Evolutionary conservation across 345 rosid genomes (phyloP).

Genomic region (Pistacia atlantica): DNA sequence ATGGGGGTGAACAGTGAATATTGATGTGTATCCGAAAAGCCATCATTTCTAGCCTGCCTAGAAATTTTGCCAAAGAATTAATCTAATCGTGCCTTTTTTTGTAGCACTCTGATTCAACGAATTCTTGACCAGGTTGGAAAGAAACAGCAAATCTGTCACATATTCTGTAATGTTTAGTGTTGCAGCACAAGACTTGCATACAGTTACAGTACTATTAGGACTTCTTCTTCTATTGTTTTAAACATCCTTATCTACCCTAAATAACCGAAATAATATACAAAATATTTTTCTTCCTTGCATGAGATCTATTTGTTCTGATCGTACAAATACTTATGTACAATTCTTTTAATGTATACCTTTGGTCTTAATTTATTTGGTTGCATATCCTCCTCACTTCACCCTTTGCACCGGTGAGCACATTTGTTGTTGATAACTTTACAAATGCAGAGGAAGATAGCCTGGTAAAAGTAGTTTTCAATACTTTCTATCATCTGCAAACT

Average conservation of each 20-base stretch:
- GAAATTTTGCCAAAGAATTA: background rate
- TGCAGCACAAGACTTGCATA: background rate
- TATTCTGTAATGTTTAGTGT: background rate
- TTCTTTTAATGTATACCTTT: background rate
- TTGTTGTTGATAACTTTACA: slow-evolving; percentile 24
- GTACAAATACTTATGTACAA: no score
- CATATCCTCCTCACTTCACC: slow-evolving; percentile 31
- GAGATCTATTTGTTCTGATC: no score
- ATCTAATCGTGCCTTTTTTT: background rate
- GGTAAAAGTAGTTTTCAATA: slow-evolving; percentile 17
- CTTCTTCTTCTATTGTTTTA: background rate
- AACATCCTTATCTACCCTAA: background rate
- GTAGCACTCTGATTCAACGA: background rate
- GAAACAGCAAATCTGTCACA: background rate
- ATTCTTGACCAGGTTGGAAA: background rate
- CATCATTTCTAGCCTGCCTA: background rate
- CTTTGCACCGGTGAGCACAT: background rate
- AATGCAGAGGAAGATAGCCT: slow-evolving; percentile 25
- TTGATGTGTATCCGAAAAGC: background rate
- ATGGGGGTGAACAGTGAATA: background rate
- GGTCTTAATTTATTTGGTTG: slow-evolving; percentile 15
- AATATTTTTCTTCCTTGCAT: background rate
- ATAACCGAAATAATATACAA: background rate
- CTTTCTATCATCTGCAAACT: slow-evolving; percentile 7
- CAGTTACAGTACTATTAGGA: background rate